A percentile compares a stretch with the other conserved stretches of the same genome.
Evolutionary conservation across 345 rosid genomes (phyloP).

Genomic region (Rhizophora apiculata): DNA sequence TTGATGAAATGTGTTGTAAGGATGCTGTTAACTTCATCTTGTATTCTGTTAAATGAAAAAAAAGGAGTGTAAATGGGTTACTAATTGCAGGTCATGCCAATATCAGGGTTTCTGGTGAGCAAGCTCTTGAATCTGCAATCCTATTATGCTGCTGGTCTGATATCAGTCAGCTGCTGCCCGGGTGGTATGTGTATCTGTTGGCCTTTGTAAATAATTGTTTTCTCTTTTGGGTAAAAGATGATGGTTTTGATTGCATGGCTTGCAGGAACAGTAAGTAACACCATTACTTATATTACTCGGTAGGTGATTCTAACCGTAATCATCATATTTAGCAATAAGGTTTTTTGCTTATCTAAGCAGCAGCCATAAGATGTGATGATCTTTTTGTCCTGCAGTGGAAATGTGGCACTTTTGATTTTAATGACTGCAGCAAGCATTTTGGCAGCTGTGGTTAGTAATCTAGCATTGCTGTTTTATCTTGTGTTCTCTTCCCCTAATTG

Average conservation of each 20-base stretch:
- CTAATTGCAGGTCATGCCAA: conserved; percentile 73
- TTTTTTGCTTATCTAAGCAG: conserved; percentile 3
- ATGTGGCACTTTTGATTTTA: conserved; percentile 84
- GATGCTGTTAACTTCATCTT: not conserved
- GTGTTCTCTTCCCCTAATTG: conserved; percentile 6
- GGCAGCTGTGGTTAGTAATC: conserved; percentile 73
- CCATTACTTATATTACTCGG: conserved; percentile 82
- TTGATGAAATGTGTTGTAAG: not conserved
- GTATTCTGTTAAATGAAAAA: not conserved
- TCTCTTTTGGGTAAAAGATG: conserved; percentile 12
- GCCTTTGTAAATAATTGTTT: not conserved
- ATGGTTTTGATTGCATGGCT: conserved; percentile 14
- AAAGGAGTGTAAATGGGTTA: not conserved
- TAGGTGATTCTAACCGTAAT: conserved; percentile 20
- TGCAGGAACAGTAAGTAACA: conserved; percentile 94
- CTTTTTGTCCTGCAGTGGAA: conserved; percentile 53
- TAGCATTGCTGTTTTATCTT: conserved; percentile 1
- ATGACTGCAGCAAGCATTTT: conserved; percentile 92
- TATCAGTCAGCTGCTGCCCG: conserved; percentile 89
- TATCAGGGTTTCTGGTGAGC: conserved; percentile 75
- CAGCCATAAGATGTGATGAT: conserved; percentile 23
- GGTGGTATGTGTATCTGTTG: conserved; percentile 53
- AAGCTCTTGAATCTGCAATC: conserved; percentile 78
- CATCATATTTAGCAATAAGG: not conserved
- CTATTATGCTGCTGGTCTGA: conserved; percentile 88